A percentile compares a stretch with the other conserved stretches of the same genome.
phyloP scores from a whole-genome alignment of 2,329 filamentous ascomycete species.

The Colletotrichum sp. region DNA sequence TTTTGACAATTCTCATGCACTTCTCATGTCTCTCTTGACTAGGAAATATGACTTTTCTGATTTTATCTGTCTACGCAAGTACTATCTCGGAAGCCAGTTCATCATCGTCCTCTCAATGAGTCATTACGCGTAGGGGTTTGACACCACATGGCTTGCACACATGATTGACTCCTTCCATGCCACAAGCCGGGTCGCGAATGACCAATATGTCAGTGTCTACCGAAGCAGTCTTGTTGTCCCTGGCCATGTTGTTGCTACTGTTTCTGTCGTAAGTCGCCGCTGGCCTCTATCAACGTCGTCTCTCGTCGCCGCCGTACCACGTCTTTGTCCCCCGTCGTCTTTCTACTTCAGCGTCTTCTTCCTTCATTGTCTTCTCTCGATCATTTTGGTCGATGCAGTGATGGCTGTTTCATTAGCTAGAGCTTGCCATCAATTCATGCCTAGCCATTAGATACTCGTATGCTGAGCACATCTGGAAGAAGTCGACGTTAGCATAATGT shows the following conservation, averaged over 20 bases:
- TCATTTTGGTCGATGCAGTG: neutral
- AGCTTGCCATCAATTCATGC: neutral
- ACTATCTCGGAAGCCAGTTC: neutral
- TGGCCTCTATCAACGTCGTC: neutral
- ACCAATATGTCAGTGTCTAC: neutral
- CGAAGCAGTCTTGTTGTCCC: neutral
- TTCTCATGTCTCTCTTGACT: neutral
- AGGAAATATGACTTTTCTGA: neutral
- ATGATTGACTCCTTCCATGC: neutral
- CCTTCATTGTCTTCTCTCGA: neutral
- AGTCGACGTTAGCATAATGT: neutral
- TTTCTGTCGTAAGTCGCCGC: neutral
- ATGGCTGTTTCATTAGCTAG: rapidly evolving
- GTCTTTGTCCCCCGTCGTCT: neutral
- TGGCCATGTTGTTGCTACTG: neutral
- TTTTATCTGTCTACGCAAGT: neutral
- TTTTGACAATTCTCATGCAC: too few species aligned
- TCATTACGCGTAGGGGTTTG: neutral
- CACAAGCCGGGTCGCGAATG: neutral
- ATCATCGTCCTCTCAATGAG: neutral
- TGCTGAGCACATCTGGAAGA: neutral
- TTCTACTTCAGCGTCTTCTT: too few species aligned
- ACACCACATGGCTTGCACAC: neutral
- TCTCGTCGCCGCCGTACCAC: neutral
- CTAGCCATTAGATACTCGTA: neutral